These are phyloP conservation scores for Mikania micrantha DNA, from an alignment of 129 eudicot genomes.

Conservation along the genomic window DNA sequence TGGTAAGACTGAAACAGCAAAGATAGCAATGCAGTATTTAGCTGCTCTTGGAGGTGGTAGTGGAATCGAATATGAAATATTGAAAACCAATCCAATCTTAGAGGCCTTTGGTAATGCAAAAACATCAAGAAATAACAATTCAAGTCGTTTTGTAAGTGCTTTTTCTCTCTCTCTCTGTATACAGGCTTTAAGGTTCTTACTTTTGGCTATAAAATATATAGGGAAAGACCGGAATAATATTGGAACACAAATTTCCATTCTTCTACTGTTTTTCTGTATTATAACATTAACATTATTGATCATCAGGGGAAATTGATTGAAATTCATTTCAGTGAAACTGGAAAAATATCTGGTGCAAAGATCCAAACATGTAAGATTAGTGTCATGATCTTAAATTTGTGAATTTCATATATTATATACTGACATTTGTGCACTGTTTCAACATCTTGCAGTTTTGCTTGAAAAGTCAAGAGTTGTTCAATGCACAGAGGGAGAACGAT, in stretches of 20 bases:
- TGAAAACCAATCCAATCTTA: conserved; percentile 84
- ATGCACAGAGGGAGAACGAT: conserved; percentile 92
- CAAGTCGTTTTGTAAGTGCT: conserved; percentile 94
- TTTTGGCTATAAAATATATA: neutral
- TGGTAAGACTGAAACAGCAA: conserved; percentile 97
- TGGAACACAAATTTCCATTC: conserved; percentile 7
- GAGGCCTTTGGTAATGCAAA: conserved; percentile 99
- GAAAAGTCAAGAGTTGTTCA: conserved; percentile 99
- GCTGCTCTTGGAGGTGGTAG: conserved; percentile 99
- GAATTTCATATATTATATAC: neutral
- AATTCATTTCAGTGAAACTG: conserved; percentile 96
- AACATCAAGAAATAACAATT: conserved; percentile 84
- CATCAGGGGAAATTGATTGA: conserved; percentile 93
- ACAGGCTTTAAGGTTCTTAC: neutral
- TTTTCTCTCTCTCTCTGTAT: neutral
- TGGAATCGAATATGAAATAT: conserved; percentile 87
- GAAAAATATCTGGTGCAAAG: conserved; percentile 93
- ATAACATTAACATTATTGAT: conserved; percentile 10
- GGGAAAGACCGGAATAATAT: neutral
- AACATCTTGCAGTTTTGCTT: conserved; percentile 56
- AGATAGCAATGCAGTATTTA: conserved; percentile 97
- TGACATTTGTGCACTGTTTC: neutral
- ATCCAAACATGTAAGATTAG: conserved; percentile 85
- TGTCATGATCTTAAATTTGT: conserved; percentile 7
- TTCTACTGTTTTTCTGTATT: neutral